Conservation (phyloP, 2,329 filamentous ascomycete species). For the Paraphoma chrysanthemicola region DNA sequence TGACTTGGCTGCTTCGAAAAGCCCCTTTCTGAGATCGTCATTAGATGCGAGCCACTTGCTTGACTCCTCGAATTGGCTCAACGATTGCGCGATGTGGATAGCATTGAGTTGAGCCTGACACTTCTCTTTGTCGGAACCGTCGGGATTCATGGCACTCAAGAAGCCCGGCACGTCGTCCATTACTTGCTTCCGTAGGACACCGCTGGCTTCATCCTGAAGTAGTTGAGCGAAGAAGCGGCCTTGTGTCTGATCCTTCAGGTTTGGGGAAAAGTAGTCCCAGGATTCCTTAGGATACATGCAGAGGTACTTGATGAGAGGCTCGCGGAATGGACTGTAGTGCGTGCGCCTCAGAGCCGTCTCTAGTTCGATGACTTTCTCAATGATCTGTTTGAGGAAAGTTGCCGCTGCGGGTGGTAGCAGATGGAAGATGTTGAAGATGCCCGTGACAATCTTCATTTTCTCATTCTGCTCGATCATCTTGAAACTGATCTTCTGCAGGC, state of each 20-base stretch:
- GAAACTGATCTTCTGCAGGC: constrained; percentile 90
- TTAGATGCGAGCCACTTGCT: constrained; percentile 70
- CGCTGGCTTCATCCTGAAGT: constrained; percentile 76
- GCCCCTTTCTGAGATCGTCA: constrained; percentile 63
- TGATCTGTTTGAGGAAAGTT: constrained; percentile 86
- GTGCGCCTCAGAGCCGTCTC: constrained; percentile 87
- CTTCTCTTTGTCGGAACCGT: constrained; percentile 68
- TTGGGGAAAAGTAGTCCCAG: constrained; percentile 79
- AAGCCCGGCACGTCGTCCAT: constrained; percentile 76
- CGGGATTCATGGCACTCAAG: constrained; percentile 69
- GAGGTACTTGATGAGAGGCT: constrained; percentile 89
- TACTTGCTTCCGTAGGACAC: constrained; percentile 75
- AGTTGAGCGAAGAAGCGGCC: constrained; percentile 92
- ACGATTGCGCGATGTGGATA: constrained; percentile 82
- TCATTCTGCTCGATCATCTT: constrained; percentile 91
- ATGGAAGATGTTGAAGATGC: constrained; percentile 96
- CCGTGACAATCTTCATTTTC: constrained; percentile 92
- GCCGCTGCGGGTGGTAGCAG: constrained; percentile 90
- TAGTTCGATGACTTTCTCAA: constrained; percentile 87
- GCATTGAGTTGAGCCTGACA: constrained; percentile 85
- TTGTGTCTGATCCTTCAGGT: constrained; percentile 83
- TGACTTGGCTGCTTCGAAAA: constrained; percentile 74
- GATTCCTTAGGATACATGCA: constrained; percentile 91
- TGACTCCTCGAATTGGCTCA: constrained; percentile 71
- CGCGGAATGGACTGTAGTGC: constrained; percentile 87